Conservation (phyloP, 352 stramenopile species). For the Phytophthora aleatoria region DNA sequence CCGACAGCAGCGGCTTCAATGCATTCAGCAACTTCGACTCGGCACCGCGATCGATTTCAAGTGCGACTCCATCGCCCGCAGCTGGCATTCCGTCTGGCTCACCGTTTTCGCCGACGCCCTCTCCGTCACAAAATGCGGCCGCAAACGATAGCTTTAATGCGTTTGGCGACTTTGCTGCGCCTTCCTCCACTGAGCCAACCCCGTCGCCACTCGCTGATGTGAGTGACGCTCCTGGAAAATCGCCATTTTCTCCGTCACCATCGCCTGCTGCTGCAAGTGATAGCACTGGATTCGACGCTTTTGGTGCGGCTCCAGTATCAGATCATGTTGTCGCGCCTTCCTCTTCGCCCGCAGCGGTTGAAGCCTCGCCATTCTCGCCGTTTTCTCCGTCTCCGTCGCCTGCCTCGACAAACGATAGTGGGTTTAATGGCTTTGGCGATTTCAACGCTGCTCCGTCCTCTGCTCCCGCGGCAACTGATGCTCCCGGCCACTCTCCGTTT, state of each 20-base stretch:
- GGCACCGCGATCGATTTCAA: slow-evolving; percentile 31
- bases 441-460: slow-evolving; percentile 22
- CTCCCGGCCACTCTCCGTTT: slow-evolving; percentile 13
- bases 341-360: slow-evolving; percentile 9
- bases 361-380: slow-evolving; percentile 26
- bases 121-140: slow-evolving; percentile 16
- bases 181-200: slow-evolving; percentile 1
- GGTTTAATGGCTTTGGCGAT: slow-evolving; percentile 31
- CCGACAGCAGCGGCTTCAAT: slow-evolving; percentile 41
- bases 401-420: slow-evolving; percentile 14
- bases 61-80: slow-evolving; percentile 20
- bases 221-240: slow-evolving; percentile 5
- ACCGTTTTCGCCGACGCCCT: slow-evolving; percentile 30
- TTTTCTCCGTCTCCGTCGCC: slow-evolving; percentile 32
- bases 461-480: slow-evolving; percentile 9
- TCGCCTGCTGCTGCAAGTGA: slow-evolving; percentile 20
- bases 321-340: not conserved
- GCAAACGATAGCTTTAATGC: slow-evolving; percentile 22
- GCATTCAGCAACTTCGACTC: slow-evolving; percentile 45
- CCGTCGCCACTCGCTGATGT: slow-evolving; percentile 12
- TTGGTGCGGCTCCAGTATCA: slow-evolving; percentile 8
- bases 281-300: slow-evolving; percentile 21
- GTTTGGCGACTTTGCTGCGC: slow-evolving; percentile 30
- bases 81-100: slow-evolving; percentile 15
- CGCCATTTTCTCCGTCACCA: slow-evolving; percentile 14